phyloP scores from a whole-genome alignment of 371 early-diverging fungal species.

The Dinochytrium kinnereticum region DNA sequence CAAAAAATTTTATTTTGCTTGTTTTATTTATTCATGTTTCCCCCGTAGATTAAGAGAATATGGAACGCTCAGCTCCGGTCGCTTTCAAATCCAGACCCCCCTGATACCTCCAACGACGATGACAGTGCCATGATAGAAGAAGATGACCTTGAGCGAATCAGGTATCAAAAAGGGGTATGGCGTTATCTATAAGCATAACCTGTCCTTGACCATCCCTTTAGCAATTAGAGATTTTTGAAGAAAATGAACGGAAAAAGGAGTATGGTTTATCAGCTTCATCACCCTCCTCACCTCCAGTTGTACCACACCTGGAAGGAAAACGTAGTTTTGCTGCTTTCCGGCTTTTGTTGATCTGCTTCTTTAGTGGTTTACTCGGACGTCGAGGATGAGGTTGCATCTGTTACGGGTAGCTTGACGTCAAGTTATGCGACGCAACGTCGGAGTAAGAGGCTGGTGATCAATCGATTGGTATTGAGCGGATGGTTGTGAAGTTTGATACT shows the following conservation, averaged over 20 bases:
- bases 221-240: constrained; percentile 42
- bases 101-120: constrained; percentile 37
- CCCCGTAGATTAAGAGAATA: constrained; percentile 84
- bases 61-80: constrained; percentile 90
- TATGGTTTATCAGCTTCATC: constrained; percentile 14
- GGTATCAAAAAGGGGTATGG: constrained; percentile 18
- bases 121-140: constrained; percentile 22
- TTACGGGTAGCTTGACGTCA: constrained; percentile 40
- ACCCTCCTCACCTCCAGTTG: constrained; percentile 35
- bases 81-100: constrained; percentile 54
- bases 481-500: not conserved
- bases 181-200: not conserved
- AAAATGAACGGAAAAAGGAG: constrained; percentile 28
- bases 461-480: constrained; percentile 53
- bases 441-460: constrained; percentile 71
- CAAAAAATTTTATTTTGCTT: not conserved
- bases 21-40: too few relatives aligned
- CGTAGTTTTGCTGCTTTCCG: not conserved
- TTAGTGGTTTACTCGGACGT: constrained; percentile 6
- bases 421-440: constrained; percentile 51
- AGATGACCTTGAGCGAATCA: constrained; percentile 23
- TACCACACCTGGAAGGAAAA: constrained; percentile 11
- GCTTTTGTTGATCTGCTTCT: not conserved
- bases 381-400: constrained; percentile 44
- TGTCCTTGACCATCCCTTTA: not conserved